Percentiles rank a stretch among this genome's conserved stretches.
Conservation (phyloP, 2,329 filamentous ascomycete species). For the Blastomyces parvus region DNA sequence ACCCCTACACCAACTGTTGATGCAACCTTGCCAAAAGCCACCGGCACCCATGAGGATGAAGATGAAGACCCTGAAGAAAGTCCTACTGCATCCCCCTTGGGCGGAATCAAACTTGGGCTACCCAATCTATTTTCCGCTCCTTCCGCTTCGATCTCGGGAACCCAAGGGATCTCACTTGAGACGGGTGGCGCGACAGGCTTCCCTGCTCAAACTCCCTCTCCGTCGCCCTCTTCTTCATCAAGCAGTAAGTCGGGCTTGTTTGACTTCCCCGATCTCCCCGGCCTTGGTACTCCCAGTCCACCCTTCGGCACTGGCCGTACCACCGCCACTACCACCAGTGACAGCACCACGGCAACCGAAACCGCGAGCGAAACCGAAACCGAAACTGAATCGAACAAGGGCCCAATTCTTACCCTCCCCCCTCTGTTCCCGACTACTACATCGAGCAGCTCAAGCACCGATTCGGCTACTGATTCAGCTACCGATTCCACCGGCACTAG, state of each 20-base stretch:
- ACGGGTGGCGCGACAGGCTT: neutral
- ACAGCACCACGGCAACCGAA: neutral
- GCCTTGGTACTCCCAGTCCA: neutral
- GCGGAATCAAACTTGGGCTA: neutral
- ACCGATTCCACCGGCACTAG: neutral
- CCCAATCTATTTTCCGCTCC: neutral
- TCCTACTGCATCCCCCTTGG: neutral
- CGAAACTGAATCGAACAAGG: neutral
- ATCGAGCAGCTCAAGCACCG: constrained; percentile 6
- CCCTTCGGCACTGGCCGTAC: neutral
- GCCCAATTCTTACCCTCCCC: constrained; percentile 9
- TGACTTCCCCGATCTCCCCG: neutral
- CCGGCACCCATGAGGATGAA: neutral
- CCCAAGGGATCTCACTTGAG: neutral
- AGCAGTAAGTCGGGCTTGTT: neutral
- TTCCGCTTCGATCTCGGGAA: neutral
- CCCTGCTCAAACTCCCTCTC: neutral
- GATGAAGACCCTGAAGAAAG: neutral
- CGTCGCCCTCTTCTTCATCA: neutral
- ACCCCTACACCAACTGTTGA: constrained; percentile 18
- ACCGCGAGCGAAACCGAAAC: neutral
- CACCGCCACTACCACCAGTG: neutral
- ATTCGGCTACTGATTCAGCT: constrained; percentile 13
- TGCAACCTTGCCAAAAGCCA: neutral
- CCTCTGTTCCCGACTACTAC: constrained; percentile 11